Evolutionary conservation across 2,329 filamentous ascomycete species (phyloP).

Genomic region (Fusarium udum): DNA sequence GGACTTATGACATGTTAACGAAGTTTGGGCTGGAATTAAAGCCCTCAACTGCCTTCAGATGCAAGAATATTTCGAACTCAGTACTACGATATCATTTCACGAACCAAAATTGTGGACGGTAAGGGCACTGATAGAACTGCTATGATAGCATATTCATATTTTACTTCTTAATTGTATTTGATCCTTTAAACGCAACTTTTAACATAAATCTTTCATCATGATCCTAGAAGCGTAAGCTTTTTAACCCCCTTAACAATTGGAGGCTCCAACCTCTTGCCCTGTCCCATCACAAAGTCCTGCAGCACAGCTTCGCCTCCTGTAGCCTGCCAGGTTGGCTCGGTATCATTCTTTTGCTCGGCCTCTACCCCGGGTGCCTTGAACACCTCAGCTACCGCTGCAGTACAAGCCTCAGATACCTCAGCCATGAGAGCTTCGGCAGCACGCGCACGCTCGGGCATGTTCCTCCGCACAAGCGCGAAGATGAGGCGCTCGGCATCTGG

Average conservation of each 20-base stretch:
- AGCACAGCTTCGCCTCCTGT: slow-evolving; percentile 64
- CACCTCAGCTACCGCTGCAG: slow-evolving; percentile 73
- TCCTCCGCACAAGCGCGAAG: slow-evolving; percentile 78
- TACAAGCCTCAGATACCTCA: slow-evolving; percentile 78
- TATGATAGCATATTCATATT: neutral
- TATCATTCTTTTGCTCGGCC: slow-evolving; percentile 30
- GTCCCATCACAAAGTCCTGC: slow-evolving; percentile 59
- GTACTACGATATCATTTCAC: neutral
- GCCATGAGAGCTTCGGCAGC: slow-evolving; percentile 78
- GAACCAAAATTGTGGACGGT: neutral
- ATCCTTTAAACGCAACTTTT: slow-evolving; percentile 16
- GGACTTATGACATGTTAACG: neutral
- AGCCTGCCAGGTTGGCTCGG: slow-evolving; percentile 46
- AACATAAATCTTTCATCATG: slow-evolving; percentile 25
- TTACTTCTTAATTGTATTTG: slow-evolving; percentile 8
- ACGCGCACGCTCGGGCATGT: slow-evolving; percentile 87
- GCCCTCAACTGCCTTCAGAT: neutral
- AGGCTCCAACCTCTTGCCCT: slow-evolving; percentile 56
- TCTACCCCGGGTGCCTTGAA: slow-evolving; percentile 54
- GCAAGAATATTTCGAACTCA: neutral
- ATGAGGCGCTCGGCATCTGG: slow-evolving; percentile 80
- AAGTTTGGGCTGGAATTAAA: neutral
- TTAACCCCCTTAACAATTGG: slow-evolving; percentile 60
- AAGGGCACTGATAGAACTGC: neutral
- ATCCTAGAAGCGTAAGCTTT: slow-evolving; percentile 62